Conservation (phyloP, 768 basidiomycete species). For the Sporobolomyces roseus region DNA sequence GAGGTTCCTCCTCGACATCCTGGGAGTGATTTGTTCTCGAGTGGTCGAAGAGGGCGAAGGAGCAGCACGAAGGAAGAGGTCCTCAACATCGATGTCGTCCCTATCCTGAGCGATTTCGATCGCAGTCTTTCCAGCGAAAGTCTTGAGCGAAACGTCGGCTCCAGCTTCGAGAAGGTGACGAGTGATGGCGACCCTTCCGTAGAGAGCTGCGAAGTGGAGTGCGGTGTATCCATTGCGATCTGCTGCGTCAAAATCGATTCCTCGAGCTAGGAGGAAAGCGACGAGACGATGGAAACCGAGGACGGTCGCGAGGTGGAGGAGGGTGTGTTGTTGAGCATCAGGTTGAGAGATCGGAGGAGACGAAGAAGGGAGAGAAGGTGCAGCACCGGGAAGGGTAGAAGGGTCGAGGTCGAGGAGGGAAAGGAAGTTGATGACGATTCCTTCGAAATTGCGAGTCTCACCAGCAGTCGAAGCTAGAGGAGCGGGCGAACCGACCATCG, state of each 20-base stretch:
- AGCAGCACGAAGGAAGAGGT: conserved; percentile 39
- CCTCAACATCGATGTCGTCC: conserved; percentile 49
- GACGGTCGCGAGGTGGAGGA: conserved; percentile 81
- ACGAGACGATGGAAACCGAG: conserved; percentile 70
- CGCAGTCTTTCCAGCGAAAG: conserved; percentile 49
- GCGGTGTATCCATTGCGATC: conserved; percentile 89
- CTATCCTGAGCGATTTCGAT: conserved; percentile 50
- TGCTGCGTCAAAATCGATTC: conserved; percentile 72
- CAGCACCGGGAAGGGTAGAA: conserved; percentile 54
- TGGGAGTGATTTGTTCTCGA: conserved; percentile 5
- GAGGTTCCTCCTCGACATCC: neutral
- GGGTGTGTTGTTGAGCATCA: conserved; percentile 70
- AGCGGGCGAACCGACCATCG: conserved; percentile 6
- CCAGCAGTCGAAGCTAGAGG: neutral
- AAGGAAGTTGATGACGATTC: conserved; percentile 73
- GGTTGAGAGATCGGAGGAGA: conserved; percentile 64
- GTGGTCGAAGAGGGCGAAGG: neutral
- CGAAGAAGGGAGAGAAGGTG: conserved; percentile 47
- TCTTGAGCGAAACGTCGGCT: conserved; percentile 58
- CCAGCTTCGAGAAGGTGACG: conserved; percentile 69
- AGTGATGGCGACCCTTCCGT: conserved; percentile 62
- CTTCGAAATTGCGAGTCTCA: conserved; percentile 60
- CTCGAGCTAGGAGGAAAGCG: conserved; percentile 65
- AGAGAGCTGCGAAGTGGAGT: conserved; percentile 75
- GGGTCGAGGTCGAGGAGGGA: conserved; percentile 63